Base-by-base conservation (phyloP, 805 yeast species). In the Candida parachauliodes region DNA sequence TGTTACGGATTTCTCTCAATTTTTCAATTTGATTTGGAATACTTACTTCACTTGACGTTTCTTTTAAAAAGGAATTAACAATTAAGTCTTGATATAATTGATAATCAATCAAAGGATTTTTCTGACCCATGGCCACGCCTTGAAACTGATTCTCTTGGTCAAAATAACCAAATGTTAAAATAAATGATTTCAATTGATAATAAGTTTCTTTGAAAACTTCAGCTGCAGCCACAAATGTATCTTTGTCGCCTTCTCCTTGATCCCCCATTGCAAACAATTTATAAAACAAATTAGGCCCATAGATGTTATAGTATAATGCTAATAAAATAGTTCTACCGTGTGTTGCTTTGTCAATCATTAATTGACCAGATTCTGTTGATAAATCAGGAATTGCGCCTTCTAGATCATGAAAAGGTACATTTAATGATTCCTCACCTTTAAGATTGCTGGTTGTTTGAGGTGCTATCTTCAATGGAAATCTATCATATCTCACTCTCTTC, bases 341-440 rank as follows among this genome's bases (percentile, higher is more conserved):
- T 1, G 70, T 64, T 25, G 59, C 61, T 55, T 80, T 82, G 48
- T 77, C 73, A 33, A 82, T 67, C 36, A 79, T 51, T 39, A 83
- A 51, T 52, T 82, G 85, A 3, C 88, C 89, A 1, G 83, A 74
- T 58, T 82, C 88, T 2, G 85, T 70, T 0, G 88, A 76, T 39
- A 76, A 72, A 48, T 81, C 83, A 7, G 88, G 84, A 28, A 83
- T 70, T 0, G 88, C 68, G 3, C 86, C 86, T 40, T 74, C 72
- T 33, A 81, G 63, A 51, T 82, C 88, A 48, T 81, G 87, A 45
- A 63, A 76, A 1, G 83, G 76, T 2, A 72, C 49, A 4, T 39
- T 26, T 3, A 35, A 39, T 17, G 28, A 32, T 15, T 50, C 55
- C 1, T 31, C 39, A 5, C 39, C 44, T 8, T 35, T 40, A 4